Conservation (phyloP, 2,329 filamentous ascomycete genomes). For the Gnomoniopsis sp. region DNA sequence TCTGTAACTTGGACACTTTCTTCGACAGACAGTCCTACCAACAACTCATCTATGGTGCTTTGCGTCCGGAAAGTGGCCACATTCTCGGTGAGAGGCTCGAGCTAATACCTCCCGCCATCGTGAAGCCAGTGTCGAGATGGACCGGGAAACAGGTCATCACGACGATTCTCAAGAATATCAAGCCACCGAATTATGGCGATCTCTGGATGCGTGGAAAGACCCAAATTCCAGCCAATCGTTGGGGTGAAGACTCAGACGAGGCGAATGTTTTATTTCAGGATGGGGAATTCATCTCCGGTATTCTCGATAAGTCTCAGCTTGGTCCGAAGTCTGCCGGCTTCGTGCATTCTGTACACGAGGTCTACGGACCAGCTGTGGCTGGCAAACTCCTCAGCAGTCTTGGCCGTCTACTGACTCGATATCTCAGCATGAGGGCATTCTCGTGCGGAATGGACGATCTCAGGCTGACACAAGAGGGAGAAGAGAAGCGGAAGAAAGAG, state of each 20-base stretch:
- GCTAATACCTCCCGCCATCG: slow-evolving; percentile 74
- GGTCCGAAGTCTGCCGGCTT: slow-evolving; percentile 83
- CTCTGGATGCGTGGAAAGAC: slow-evolving; percentile 78
- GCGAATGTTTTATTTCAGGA: slow-evolving; percentile 77
- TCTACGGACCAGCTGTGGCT: slow-evolving; percentile 83
- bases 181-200: slow-evolving; percentile 69
- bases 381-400: slow-evolving; percentile 86
- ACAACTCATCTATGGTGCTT: slow-evolving; percentile 84
- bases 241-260: slow-evolving; percentile 76
- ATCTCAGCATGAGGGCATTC: slow-evolving; percentile 90
- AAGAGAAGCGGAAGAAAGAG: slow-evolving; percentile 65
- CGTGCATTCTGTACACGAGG: slow-evolving; percentile 88
- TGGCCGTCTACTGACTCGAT: slow-evolving; percentile 82
- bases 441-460: slow-evolving; percentile 97
- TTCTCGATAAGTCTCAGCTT: slow-evolving; percentile 93
- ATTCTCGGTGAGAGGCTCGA: slow-evolving; percentile 79
- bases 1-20: slow-evolving; percentile 89
- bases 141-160: slow-evolving; percentile 96
- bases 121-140: slow-evolving; percentile 81
- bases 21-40: slow-evolving; percentile 87
- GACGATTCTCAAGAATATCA: slow-evolving; percentile 89
- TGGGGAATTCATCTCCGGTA: slow-evolving; percentile 83
- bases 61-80: slow-evolving; percentile 87
- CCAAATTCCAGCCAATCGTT: slow-evolving; percentile 73
- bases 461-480: slow-evolving; percentile 75